Evolutionary conservation across 148 eudicot genomes (phyloP).

Genomic region (Rhododendron mucronatum): DNA sequence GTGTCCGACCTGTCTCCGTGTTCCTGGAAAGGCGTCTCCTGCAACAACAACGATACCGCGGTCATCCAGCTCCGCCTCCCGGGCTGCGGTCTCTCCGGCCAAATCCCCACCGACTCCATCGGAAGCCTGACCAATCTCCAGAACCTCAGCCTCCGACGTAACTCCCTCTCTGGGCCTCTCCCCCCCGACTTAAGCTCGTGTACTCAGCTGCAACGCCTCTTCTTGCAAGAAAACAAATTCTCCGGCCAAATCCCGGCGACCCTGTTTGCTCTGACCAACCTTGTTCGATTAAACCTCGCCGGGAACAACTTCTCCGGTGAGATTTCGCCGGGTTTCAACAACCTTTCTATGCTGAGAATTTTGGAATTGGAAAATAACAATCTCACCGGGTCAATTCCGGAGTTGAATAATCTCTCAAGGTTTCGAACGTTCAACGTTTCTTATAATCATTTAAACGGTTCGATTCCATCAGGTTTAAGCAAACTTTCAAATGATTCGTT

Average conservation of each 20-base stretch:
- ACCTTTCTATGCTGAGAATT: constrained; percentile 13
- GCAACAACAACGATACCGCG: constrained; percentile 14
- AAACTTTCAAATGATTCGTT: constrained; percentile 12
- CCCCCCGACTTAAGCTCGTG: constrained; percentile 34
- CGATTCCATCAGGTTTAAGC: constrained; percentile 16
- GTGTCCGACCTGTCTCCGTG: constrained; percentile 20
- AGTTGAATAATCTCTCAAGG: background rate
- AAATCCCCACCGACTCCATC: constrained; percentile 24
- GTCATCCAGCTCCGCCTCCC: constrained; percentile 40
- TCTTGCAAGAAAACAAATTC: constrained; percentile 30
- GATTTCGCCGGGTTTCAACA: constrained; percentile 20
- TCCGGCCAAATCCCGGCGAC: constrained; percentile 31
- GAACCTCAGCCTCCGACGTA: constrained; percentile 41
- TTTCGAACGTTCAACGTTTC: constrained; percentile 30
- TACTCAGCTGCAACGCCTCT: constrained; percentile 21
- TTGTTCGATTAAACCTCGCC: constrained; percentile 17
- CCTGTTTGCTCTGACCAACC: constrained; percentile 12
- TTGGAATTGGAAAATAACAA: constrained; percentile 27
- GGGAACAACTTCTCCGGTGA: constrained; percentile 26
- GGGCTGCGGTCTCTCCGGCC: constrained; percentile 31
- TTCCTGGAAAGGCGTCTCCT: constrained; percentile 35
- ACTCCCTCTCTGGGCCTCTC: constrained; percentile 35
- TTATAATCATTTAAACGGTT: constrained; percentile 25
- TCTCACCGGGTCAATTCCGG: constrained; percentile 32
- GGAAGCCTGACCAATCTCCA: constrained; percentile 32